A percentile compares a stretch with the other conserved stretches of the same genome.
These are phyloP conservation scores for Pestalotiopsis sp. DNA, from an alignment of 2,329 filamentous ascomycete genomes.

Conservation along the genomic window DNA sequence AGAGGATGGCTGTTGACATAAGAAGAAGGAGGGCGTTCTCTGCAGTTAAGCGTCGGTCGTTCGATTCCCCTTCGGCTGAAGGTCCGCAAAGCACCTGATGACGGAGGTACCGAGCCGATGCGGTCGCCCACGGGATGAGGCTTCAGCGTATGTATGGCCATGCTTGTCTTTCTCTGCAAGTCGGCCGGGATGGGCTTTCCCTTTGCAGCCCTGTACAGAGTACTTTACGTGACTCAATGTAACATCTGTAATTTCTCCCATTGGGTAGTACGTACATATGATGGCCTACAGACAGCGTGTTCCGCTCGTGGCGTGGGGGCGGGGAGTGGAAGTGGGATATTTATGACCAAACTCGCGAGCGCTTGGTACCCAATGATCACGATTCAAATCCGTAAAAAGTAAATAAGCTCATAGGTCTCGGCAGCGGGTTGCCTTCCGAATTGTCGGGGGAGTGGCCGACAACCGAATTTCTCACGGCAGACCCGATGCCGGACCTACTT, in stretches of 20 bases:
- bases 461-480: background rate
- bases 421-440: background rate
- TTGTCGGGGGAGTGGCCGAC: background rate
- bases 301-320: conserved; percentile 6
- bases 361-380: background rate
- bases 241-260: conserved; percentile 11
- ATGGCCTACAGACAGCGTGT: conserved; percentile 1
- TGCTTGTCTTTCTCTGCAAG: background rate
- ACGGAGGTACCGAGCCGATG: background rate
- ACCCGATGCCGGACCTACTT: background rate
- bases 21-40: background rate
- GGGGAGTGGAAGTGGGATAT: background rate
- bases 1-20: background rate
- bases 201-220: background rate
- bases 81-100: background rate
- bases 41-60: background rate
- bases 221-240: conserved; percentile 5
- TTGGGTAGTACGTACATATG: background rate
- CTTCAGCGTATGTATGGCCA: background rate
- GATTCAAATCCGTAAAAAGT: background rate
- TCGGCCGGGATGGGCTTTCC: background rate
- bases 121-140: background rate
- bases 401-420: background rate
- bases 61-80: background rate
- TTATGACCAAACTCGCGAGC: background rate